Evolutionary conservation across 305 asterid species (phyloP).

Genomic region (Fraxinus velutina): DNA sequence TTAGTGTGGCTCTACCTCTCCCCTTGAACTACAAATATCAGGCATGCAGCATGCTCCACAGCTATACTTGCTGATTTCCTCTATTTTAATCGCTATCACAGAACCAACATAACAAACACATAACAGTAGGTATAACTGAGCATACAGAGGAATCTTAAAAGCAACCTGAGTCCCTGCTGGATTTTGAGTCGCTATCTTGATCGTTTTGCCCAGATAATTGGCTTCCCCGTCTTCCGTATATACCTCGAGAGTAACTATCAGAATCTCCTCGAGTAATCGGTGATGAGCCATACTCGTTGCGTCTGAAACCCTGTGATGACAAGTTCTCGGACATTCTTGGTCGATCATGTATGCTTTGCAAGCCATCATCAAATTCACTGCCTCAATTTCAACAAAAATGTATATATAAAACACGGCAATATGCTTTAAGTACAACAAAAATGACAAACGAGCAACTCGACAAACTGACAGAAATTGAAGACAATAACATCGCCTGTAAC

Average conservation of each 20-base stretch:
- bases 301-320: conserved; percentile 55
- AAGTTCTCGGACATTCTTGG: conserved; percentile 48
- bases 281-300: conserved; percentile 63
- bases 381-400: conserved; percentile 27
- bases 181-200: conserved; percentile 66
- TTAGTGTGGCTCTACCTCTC: neutral
- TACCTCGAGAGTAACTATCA: conserved; percentile 43
- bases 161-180: conserved; percentile 79
- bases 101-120: neutral
- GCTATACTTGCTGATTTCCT: neutral
- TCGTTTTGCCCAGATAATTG: conserved; percentile 68
- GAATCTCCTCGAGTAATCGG: conserved; percentile 72
- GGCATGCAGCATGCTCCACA: neutral
- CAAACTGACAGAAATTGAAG: conserved; percentile 4
- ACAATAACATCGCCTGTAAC: conserved; percentile 4
- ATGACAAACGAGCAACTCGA: conserved; percentile 12
- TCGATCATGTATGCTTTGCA: conserved; percentile 51
- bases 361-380: conserved; percentile 68
- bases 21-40: neutral
- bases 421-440: conserved; percentile 11
- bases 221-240: conserved; percentile 76
- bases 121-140: neutral
- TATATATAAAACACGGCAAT: neutral
- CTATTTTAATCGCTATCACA: neutral
- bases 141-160: conserved; percentile 19